phyloP scores from a whole-genome alignment of 768 basidiomycete genomes.

The Rhodotorula paludigena region DNA sequence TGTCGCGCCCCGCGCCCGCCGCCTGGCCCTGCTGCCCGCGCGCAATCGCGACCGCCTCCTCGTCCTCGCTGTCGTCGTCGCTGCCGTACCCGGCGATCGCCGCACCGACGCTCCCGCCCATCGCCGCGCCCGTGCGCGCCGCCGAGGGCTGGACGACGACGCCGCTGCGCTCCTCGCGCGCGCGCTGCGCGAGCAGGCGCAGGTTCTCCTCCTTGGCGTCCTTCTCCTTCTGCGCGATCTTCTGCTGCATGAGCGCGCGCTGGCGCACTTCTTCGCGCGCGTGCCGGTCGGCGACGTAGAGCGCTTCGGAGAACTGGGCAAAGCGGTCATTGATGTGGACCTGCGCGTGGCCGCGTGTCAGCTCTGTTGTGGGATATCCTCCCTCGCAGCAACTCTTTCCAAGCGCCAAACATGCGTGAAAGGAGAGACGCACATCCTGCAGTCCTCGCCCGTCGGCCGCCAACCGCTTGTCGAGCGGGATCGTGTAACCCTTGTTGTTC shows the following conservation, averaged over 20 bases:
- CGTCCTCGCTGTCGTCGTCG: slow-evolving; percentile 56
- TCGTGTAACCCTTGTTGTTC: slow-evolving; percentile 99
- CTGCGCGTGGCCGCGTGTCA: slow-evolving; percentile 49
- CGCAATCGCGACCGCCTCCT: slow-evolving; percentile 48
- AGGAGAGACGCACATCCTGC: slow-evolving; percentile 70
- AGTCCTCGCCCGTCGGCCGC: slow-evolving; percentile 97
- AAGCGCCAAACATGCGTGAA: neutral
- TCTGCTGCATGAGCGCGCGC: slow-evolving; percentile 94
- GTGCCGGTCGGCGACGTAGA: slow-evolving; percentile 92
- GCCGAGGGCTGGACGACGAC: slow-evolving; percentile 51
- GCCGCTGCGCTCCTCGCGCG: slow-evolving; percentile 87
- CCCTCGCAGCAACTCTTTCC: too few relatives aligned
- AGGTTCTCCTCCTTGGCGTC: slow-evolving; percentile 93
- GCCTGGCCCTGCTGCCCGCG: slow-evolving; percentile 7
- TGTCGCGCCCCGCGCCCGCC: neutral
- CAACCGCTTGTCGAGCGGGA: slow-evolving; percentile 93
- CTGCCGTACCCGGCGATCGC: slow-evolving; percentile 68
- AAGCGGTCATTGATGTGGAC: slow-evolving; percentile 99
- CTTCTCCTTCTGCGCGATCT: slow-evolving; percentile 97
- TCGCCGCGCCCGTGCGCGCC: slow-evolving; percentile 54
- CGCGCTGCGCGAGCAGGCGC: slow-evolving; percentile 86
- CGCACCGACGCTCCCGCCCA: slow-evolving; percentile 75
- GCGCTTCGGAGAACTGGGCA: slow-evolving; percentile 94
- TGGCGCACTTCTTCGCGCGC: slow-evolving; percentile 97
- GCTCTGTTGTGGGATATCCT: neutral